These are phyloP conservation scores for Sherardia arvensis DNA, from an alignment of 257 asterid genomes.

Conservation along the genomic window DNA sequence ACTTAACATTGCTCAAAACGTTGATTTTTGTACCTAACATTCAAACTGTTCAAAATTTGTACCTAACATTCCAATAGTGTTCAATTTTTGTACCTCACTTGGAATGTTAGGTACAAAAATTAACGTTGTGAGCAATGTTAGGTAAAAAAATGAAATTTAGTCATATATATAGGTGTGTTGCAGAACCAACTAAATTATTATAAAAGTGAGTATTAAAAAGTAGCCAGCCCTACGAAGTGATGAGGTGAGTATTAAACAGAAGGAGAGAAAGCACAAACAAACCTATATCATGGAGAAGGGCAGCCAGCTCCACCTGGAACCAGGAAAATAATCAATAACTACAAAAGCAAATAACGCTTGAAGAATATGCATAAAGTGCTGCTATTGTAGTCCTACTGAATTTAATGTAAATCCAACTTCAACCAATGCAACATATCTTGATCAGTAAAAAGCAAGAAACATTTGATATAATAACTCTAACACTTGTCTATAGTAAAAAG, in stretches of 20 bases:
- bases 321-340: slow-evolving; percentile 2
- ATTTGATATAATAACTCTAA: too few relatives aligned
- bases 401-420: neutral
- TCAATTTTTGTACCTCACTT: too few relatives aligned
- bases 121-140: too few relatives aligned
- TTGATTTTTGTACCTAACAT: too few relatives aligned
- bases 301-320: slow-evolving; percentile 88
- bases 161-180: too few relatives aligned
- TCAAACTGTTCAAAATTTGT: too few relatives aligned
- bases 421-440: neutral
- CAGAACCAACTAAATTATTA: neutral
- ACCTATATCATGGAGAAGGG: slow-evolving; percentile 93
- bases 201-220: neutral
- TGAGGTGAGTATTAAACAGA: neutral
- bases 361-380: neutral
- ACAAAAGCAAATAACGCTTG: neutral
- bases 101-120: too few relatives aligned
- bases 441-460: too few relatives aligned
- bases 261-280: slow-evolving; percentile 2
- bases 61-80: too few relatives aligned
- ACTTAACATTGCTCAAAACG: too few relatives aligned
- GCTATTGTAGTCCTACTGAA: neutral
- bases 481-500: too few relatives aligned
- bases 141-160: too few relatives aligned
- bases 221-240: neutral